A percentile compares a stretch with the other conserved stretches of the same genome.
phyloP scores from a whole-genome alignment of 1,284 basidiomycete species.

The Marasmius tenuissimus region DNA sequence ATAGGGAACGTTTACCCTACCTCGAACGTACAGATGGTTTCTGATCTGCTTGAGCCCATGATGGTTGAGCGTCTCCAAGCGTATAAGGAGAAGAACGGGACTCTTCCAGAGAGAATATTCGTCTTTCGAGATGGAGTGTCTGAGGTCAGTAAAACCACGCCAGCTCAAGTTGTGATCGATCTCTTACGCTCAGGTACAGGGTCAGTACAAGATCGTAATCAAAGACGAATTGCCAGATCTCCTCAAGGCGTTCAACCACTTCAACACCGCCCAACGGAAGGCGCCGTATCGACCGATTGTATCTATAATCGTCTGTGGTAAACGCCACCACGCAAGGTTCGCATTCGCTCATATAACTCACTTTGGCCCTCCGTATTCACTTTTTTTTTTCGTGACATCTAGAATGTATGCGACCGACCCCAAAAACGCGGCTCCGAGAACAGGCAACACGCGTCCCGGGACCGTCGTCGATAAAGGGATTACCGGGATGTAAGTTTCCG shows the following conservation, averaged over 20 bases:
- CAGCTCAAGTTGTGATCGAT: background rate
- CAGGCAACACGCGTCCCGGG: constrained; percentile 70
- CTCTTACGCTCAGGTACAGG: constrained; percentile 39
- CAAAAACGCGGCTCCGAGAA: constrained; percentile 49
- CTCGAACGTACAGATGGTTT: constrained; percentile 54
- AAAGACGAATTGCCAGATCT: constrained; percentile 59
- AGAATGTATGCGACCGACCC: constrained; percentile 57
- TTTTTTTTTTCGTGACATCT: constrained; percentile 5
- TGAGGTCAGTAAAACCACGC: constrained; percentile 42
- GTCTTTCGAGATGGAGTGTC: constrained; percentile 78
- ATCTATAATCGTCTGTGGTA: constrained; percentile 75
- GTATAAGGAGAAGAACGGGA: constrained; percentile 52
- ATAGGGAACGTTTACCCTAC: background rate
- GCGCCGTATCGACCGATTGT: constrained; percentile 58
- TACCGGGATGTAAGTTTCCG: constrained; percentile 53
- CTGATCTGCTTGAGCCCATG: constrained; percentile 59
- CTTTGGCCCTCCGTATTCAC: constrained; percentile 18
- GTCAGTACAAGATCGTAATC: constrained; percentile 66
- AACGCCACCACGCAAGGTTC: constrained; percentile 72
- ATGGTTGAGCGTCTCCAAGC: constrained; percentile 61
- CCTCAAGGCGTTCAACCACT: constrained; percentile 53
- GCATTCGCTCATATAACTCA: background rate
- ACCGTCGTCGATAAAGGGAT: constrained; percentile 76
- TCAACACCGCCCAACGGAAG: constrained; percentile 41
- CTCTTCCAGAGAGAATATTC: constrained; percentile 62